Conservation (phyloP, 108 stramenopile species). For the Mayamaea pseudoterrestris region DNA sequence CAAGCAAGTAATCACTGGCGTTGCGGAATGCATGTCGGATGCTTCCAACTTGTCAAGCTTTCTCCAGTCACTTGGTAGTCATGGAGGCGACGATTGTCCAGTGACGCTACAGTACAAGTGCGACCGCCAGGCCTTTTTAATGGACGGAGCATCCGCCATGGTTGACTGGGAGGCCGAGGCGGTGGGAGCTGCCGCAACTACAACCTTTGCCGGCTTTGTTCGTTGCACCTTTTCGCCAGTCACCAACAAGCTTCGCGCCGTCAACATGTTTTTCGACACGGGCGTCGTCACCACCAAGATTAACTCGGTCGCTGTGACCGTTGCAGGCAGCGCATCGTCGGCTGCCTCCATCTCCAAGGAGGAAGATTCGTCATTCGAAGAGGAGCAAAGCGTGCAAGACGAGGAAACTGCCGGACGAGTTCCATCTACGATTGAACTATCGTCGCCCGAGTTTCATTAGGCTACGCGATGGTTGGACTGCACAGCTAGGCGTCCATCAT, state of each 20-base stretch:
- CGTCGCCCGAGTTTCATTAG: no score
- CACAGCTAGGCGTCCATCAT: no score
- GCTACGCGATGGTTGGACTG: no score
- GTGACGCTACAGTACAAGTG: constrained; percentile 42
- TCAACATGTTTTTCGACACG: constrained; percentile 32
- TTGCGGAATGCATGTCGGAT: constrained; percentile 56
- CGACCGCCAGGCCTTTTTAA: constrained; percentile 64
- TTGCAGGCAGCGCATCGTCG: no score
- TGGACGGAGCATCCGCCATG: constrained; percentile 61
- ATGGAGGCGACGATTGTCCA: background rate
- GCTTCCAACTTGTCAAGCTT: constrained; percentile 35
- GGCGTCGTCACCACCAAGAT: no score
- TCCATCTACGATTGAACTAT: no score
- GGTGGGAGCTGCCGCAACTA: constrained; percentile 26
- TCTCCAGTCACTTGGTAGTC: constrained; percentile 35
- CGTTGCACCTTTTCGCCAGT: constrained; percentile 59
- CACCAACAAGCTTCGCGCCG: constrained; percentile 71
- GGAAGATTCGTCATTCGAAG: no score
- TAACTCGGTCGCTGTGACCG: no score
- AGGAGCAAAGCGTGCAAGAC: no score
- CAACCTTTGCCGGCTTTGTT: constrained; percentile 43
- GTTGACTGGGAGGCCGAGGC: constrained; percentile 55
- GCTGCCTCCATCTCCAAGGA: no score
- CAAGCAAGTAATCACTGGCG: constrained; percentile 57
- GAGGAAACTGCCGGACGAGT: no score